phyloP scores from a whole-genome alignment of 164 flowering plant genomes.

The grape (Vitis vinifera) region ASM3070453v1 NC_081808.1:3895501-3896000 shows the following conservation, averaged over 20 bases:
- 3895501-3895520: too few species aligned
- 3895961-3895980: slow-evolving; percentile 90
- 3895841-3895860: slow-evolving; percentile 91
- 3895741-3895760: slow-evolving; percentile 60
- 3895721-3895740: slow-evolving; percentile 71
- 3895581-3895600: neutral
- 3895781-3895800: slow-evolving; percentile 72
- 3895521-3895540: too few species aligned
- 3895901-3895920: slow-evolving; percentile 59
- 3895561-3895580: neutral
- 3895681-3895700: slow-evolving; percentile 92
- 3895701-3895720: slow-evolving; percentile 89
- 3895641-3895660: neutral
- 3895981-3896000: slow-evolving; percentile 83
- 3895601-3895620: neutral
- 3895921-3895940: slow-evolving; percentile 67
- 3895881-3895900: slow-evolving; percentile 89
- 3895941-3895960: slow-evolving; percentile 65
- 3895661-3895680: slow-evolving; percentile 83
- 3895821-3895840: slow-evolving; percentile 82
- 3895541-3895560: too few species aligned
- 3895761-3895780: slow-evolving; percentile 52
- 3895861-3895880: slow-evolving; percentile 93
- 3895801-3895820: slow-evolving; percentile 83
- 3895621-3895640: neutral